Evolutionary conservation across 495 filamentous ascomycete genomes (phyloP).

Genomic region (Penicillium cataractarum): DNA sequence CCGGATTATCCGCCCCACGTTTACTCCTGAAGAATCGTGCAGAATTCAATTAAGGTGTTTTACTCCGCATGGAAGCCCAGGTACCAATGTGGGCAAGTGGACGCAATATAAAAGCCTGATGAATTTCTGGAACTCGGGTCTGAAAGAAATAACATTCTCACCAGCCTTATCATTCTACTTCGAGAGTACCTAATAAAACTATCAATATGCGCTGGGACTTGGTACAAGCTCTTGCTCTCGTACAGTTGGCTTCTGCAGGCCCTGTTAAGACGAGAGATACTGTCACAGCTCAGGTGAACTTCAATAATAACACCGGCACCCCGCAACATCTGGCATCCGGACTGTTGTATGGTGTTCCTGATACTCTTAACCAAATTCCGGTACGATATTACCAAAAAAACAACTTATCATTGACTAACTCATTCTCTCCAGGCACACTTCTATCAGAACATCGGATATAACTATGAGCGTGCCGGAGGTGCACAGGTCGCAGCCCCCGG

Average conservation of each 20-base stretch:
- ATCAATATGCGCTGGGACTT: neutral
- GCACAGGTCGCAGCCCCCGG: neutral
- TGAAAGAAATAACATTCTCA: neutral
- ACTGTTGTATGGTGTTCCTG: neutral
- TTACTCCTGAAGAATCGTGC: neutral
- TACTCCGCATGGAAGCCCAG: neutral
- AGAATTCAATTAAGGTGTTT: neutral
- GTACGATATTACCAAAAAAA: neutral
- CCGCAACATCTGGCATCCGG: conserved; percentile 5
- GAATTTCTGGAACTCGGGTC: neutral
- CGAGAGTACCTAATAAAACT: neutral
- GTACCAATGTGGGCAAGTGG: neutral
- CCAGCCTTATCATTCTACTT: neutral
- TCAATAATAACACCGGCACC: conserved; percentile 1
- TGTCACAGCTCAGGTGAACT: neutral
- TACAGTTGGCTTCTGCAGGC: neutral
- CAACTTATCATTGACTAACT: no score
- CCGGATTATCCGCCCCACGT: neutral
- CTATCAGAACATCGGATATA: neutral
- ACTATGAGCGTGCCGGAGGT: neutral
- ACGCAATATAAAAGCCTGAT: neutral
- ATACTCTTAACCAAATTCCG: conserved; percentile 1
- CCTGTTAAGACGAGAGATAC: neutral
- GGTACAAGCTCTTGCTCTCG: neutral
- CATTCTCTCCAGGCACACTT: neutral